Conservation (phyloP, 2,329 filamentous ascomycete genomes). For the Fusarium sororula region DNA sequence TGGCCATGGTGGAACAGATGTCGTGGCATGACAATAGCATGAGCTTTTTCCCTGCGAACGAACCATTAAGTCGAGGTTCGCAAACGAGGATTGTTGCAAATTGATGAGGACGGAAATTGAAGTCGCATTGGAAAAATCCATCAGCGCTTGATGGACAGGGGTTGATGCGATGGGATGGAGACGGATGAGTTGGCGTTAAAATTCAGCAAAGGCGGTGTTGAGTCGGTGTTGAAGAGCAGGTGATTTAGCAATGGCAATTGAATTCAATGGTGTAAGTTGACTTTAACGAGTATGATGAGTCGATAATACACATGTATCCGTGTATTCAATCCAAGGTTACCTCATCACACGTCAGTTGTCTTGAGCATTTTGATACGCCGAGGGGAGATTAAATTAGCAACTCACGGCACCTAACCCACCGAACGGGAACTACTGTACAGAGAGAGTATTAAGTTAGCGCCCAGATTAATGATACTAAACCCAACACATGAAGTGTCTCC, state of each 20-base stretch:
- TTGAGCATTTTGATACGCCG: not conserved
- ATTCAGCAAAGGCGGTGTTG: constrained; percentile 23
- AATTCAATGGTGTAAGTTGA: not conserved
- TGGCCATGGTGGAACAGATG: not conserved
- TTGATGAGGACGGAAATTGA: constrained; percentile 21
- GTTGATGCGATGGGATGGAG: constrained; percentile 29
- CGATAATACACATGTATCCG: not conserved
- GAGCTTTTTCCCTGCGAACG: constrained; percentile 4
- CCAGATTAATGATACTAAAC: constrained; percentile 12
- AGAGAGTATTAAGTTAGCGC: constrained; percentile 6
- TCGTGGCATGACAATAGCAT: constrained; percentile 13
- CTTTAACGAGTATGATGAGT: not conserved
- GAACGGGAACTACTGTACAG: constrained; percentile 9
- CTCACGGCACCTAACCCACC: constrained; percentile 1
- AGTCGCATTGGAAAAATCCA: constrained; percentile 22
- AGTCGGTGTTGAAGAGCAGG: constrained; percentile 23
- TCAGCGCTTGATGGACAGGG: constrained; percentile 28
- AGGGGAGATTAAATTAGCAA: constrained; percentile 17
- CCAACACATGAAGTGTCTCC: constrained; percentile 8
- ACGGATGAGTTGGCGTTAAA: constrained; percentile 18
- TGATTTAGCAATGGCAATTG: not conserved
- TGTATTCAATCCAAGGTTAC: not conserved
- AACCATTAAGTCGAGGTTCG: not conserved
- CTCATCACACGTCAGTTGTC: not conserved
- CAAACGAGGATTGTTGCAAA: constrained; percentile 7